Percentiles rank a stretch among this genome's conserved stretches.
Conservation (phyloP, 148 eudicot species). For the Nepenthes mirabilis region DNA sequence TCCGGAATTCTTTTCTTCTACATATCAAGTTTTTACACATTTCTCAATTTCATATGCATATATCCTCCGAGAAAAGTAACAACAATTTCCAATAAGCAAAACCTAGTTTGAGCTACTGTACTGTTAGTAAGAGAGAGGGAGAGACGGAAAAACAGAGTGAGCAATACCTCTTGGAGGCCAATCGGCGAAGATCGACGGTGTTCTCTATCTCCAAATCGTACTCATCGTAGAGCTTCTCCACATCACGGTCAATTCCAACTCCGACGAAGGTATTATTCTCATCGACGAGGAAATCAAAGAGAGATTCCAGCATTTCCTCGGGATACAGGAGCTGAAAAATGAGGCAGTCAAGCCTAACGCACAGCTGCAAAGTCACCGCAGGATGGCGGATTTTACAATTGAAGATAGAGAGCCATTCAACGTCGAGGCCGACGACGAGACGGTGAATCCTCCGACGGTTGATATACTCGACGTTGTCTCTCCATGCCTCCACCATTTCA, state of each 20-base stretch:
- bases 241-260: slow-evolving; percentile 5
- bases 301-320: background rate
- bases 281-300: slow-evolving; percentile 1
- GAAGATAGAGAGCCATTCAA: slow-evolving; percentile 25
- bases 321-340: slow-evolving; percentile 8
- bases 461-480: slow-evolving; percentile 3
- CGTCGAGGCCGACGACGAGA: slow-evolving; percentile 32
- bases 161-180: background rate
- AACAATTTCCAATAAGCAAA: too few species aligned
- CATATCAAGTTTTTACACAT: too few species aligned
- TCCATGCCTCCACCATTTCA: slow-evolving; percentile 8
- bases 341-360: slow-evolving; percentile 16
- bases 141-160: too few species aligned
- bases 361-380: slow-evolving; percentile 22
- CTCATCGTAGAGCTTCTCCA: slow-evolving; percentile 5
- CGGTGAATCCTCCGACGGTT: slow-evolving; percentile 6
- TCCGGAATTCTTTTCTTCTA: too few species aligned
- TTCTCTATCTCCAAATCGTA: background rate
- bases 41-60: too few species aligned
- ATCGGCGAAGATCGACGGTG: background rate
- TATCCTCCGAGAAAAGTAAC: too few species aligned
- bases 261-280: slow-evolving; percentile 6
- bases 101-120: too few species aligned
- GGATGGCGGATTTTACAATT: slow-evolving; percentile 5
- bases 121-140: too few species aligned